Conservation (phyloP, 192 early-diverging fungal genomes). For the Jimgerdemannia flammicorona region DNA sequence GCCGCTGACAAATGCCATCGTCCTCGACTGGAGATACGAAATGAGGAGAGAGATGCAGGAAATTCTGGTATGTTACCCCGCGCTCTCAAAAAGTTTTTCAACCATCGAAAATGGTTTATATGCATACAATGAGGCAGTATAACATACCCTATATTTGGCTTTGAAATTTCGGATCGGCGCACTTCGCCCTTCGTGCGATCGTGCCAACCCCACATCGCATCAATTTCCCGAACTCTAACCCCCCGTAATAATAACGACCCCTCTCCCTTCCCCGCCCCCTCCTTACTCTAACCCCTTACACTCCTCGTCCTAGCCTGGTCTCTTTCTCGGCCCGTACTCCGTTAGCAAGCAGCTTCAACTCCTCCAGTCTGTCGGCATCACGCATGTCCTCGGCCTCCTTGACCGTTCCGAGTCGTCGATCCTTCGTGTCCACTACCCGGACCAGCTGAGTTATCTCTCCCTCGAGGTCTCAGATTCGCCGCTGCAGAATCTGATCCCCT, state of each 20-base stretch:
- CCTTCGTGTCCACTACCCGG: constrained; percentile 48
- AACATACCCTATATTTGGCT: not conserved
- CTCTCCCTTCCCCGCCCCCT: not conserved
- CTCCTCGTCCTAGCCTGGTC: constrained; percentile 31
- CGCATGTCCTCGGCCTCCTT: constrained; percentile 76
- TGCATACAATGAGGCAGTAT: too few relatives aligned
- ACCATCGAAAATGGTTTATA: too few relatives aligned
- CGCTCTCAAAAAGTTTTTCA: too few relatives aligned
- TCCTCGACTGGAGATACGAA: constrained; percentile 55
- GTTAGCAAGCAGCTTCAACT: constrained; percentile 54
- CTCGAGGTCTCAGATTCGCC: constrained; percentile 79
- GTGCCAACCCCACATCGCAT: too few relatives aligned
- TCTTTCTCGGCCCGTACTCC: constrained; percentile 80
- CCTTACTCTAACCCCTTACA: not conserved
- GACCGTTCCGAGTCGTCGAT: constrained; percentile 66
- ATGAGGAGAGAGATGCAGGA: constrained; percentile 83
- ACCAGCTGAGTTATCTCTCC: constrained; percentile 56
- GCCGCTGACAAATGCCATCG: not conserved
- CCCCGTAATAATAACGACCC: not conserved
- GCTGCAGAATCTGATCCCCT: constrained; percentile 79
- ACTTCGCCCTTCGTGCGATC: too few relatives aligned
- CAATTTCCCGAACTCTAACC: not conserved
- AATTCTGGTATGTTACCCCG: constrained; percentile 43
- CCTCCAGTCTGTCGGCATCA: constrained; percentile 55
- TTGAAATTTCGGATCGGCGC: not conserved